These are phyloP conservation scores for Neurospora sp. DNA, from an alignment of 495 filamentous ascomycete species.

Conservation along the genomic window DNA sequence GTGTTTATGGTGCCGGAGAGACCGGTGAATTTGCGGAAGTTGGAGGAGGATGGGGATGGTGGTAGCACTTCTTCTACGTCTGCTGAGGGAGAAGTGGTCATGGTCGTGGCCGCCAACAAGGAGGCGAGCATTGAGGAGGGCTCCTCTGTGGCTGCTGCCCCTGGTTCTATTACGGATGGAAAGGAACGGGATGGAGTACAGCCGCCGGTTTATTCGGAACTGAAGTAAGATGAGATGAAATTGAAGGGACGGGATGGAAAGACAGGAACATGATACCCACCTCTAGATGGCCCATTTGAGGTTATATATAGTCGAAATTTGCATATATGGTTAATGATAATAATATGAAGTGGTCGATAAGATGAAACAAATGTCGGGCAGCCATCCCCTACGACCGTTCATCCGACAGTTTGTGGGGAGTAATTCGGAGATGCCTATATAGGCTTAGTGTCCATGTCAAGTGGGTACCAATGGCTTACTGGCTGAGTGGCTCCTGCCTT, in stretches of 20 bases:
- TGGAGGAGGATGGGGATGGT: constrained; percentile 1
- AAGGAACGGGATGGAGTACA: background rate
- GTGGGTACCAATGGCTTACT: background rate
- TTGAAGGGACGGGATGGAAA: too few relatives aligned
- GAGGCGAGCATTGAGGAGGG: constrained; percentile 4
- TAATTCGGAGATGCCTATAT: background rate
- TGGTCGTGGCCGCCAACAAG: background rate
- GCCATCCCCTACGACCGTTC: background rate
- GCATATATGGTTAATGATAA: background rate
- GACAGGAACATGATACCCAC: background rate
- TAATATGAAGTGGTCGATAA: background rate
- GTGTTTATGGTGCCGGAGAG: constrained; percentile 31
- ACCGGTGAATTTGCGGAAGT: constrained; percentile 15
- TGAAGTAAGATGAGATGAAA: background rate
- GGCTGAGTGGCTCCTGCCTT: background rate
- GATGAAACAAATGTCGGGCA: background rate
- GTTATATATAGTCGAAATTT: background rate
- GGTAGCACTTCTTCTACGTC: background rate
- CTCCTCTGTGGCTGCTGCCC: background rate
- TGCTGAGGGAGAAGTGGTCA: constrained; percentile 10
- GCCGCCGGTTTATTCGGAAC: background rate
- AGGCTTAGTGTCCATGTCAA: background rate
- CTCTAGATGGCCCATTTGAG: background rate
- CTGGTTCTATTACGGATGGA: background rate
- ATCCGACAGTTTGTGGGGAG: background rate